phyloP scores from a whole-genome alignment of 306 rosid genomes.

The Vigna unguiculata region DNA sequence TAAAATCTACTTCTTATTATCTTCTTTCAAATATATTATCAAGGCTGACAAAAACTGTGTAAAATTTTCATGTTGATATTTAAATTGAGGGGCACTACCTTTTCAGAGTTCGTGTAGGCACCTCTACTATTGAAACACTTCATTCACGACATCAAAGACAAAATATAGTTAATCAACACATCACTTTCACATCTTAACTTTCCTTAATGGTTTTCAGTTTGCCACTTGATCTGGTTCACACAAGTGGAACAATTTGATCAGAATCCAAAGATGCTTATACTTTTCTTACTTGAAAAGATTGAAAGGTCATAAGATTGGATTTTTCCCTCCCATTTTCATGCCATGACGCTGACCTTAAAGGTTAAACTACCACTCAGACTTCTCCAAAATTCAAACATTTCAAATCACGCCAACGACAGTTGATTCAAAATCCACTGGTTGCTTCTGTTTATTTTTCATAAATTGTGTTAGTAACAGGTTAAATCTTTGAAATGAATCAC shows the following conservation, averaged over 20 bases:
- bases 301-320: not conserved
- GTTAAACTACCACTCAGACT: conserved; percentile 27
- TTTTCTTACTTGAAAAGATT: not conserved
- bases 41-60: not conserved
- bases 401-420: not conserved
- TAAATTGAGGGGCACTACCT: not conserved
- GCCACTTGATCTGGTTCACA: not conserved
- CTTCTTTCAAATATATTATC: no score
- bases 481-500: not conserved
- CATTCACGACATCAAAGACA: not conserved
- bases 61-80: not conserved
- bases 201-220: not conserved
- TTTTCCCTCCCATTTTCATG: conserved; percentile 21
- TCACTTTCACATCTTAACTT: not conserved
- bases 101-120: not conserved
- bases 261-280: not conserved
- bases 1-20: no score
- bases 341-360: conserved; percentile 3
- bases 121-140: not conserved
- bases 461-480: not conserved
- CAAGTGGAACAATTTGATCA: conserved; percentile 9
- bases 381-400: conserved; percentile 5
- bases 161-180: not conserved
- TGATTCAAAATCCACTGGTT: not conserved
- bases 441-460: not conserved